phyloP scores from a whole-genome alignment of 2,329 filamentous ascomycete species.

The Botrytis squamosa region DNA sequence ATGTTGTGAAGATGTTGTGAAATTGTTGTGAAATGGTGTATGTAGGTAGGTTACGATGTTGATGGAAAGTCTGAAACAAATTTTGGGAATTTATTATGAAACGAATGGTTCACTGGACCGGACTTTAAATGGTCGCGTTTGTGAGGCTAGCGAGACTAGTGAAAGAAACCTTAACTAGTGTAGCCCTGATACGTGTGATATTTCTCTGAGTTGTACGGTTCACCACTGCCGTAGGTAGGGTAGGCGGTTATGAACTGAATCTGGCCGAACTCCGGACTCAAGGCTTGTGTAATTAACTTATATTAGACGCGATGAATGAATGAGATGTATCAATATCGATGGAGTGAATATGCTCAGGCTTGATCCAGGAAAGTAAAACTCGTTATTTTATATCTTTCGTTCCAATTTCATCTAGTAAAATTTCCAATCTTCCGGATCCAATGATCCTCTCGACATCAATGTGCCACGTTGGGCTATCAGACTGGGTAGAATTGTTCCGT shows the following conservation, averaged over 20 bases:
- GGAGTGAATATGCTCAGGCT: neutral
- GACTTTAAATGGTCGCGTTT: neutral
- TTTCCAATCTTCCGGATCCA: neutral
- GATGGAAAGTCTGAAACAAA: neutral
- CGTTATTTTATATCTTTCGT: neutral
- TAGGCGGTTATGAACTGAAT: neutral
- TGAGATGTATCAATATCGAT: neutral
- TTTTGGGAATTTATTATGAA: neutral
- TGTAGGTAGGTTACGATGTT: neutral
- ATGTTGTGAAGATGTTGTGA: neutral
- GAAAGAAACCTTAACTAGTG: neutral
- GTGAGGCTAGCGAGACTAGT: neutral
- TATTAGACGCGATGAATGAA: neutral
- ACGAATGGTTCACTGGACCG: neutral
- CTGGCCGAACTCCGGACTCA: neutral
- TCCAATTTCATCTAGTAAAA: neutral
- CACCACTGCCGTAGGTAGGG: neutral
- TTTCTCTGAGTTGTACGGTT: neutral
- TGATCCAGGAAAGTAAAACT: neutral
- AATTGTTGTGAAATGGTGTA: too few species aligned
- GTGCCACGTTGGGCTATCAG: neutral
- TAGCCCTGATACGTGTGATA: neutral
- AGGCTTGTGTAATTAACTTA: neutral
- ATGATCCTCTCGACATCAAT: neutral
- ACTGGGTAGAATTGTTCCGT: neutral